Evolutionary conservation across 306 rosid species (phyloP).

Genomic region (Casuarina glauca): DNA sequence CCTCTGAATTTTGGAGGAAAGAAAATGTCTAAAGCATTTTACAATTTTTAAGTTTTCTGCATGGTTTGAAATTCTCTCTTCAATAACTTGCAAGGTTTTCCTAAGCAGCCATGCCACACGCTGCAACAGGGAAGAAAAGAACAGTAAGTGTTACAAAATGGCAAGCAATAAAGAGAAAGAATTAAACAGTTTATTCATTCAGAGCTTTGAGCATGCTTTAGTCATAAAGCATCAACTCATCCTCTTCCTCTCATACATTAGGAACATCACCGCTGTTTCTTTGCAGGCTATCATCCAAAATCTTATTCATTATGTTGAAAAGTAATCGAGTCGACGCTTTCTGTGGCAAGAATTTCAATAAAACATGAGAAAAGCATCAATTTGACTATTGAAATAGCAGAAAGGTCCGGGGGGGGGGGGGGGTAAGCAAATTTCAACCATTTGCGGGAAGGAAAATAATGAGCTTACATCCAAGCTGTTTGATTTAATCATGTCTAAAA

Average conservation of each 20-base stretch:
- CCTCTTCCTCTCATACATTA: conserved; percentile 61
- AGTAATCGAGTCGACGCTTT: conserved; percentile 67
- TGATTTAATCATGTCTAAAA: conserved; percentile 65
- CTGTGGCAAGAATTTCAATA: conserved; percentile 52
- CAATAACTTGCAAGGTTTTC: conserved; percentile 76
- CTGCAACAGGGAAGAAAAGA: conserved; percentile 47
- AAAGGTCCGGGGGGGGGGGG: background rate
- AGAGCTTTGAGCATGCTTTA: no score
- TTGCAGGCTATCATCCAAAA: conserved; percentile 65
- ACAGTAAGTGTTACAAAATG: conserved; percentile 16
- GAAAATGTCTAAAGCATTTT: conserved; percentile 19
- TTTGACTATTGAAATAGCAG: conserved; percentile 5
- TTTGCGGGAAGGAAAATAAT: conserved; percentile 18
- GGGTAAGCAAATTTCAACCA: conserved; percentile 1
- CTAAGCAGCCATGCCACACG: conserved; percentile 65
- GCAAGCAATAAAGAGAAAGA: conserved; percentile 9
- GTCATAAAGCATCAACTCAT: no score
- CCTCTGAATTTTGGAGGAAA: background rate
- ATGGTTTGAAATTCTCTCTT: conserved; percentile 66
- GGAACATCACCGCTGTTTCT: conserved; percentile 66
- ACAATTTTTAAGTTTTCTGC: conserved; percentile 76
- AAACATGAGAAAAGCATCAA: conserved; percentile 32
- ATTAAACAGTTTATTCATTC: background rate
- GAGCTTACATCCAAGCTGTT: conserved; percentile 73
- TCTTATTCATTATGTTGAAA: conserved; percentile 57